Evolutionary conservation across 106 monocot genomes (phyloP).

Genomic region (Apostasia ramifera): DNA sequence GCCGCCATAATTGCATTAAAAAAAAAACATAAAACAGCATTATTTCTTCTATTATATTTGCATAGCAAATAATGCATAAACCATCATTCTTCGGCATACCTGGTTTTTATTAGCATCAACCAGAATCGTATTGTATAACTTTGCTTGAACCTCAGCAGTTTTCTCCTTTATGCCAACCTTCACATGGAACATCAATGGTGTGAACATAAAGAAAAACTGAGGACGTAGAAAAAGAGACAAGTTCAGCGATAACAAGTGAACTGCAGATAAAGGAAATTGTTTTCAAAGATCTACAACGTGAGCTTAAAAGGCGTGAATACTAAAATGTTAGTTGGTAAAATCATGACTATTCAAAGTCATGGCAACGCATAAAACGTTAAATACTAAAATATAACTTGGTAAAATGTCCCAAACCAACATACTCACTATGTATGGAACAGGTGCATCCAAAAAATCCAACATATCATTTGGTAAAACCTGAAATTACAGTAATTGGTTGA

Average conservation of each 20-base stretch:
- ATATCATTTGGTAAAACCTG: slow-evolving; percentile 93
- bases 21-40: no score
- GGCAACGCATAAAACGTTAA: no score
- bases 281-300: no score
- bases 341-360: no score
- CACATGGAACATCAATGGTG: slow-evolving; percentile 9
- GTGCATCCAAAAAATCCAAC: slow-evolving; percentile 98
- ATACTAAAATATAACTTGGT: no score
- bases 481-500: not conserved
- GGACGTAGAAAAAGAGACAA: not conserved
- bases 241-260: no score
- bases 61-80: not conserved
- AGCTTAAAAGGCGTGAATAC: no score
- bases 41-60: no score
- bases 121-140: slow-evolving; percentile 66
- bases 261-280: no score
- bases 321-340: no score
- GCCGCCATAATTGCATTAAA: no score
- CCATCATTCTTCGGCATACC: slow-evolving; percentile 26
- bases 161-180: slow-evolving; percentile 90
- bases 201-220: not conserved
- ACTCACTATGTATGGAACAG: slow-evolving; percentile 97
- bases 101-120: slow-evolving; percentile 93
- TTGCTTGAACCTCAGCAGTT: slow-evolving; percentile 73
- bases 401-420: no score